Percentiles rank a stretch among this genome's conserved stretches.
Conservation (phyloP, 441 rosid genomes). For the Erysimum pusillum region DNA sequence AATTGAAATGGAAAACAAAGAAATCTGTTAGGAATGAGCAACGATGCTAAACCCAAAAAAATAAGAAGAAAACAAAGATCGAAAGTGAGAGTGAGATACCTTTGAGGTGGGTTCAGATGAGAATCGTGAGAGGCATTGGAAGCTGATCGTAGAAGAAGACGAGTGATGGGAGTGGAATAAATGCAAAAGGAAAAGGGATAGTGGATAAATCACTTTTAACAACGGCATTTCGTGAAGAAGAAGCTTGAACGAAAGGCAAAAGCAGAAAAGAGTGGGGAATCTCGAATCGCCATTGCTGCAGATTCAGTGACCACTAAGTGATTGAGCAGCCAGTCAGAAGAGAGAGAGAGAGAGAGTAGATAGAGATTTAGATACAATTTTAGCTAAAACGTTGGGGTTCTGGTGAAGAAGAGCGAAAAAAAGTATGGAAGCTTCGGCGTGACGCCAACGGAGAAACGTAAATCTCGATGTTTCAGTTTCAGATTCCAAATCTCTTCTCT, state of each 20-base stretch:
- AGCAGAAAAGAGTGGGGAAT: slow-evolving; percentile 41
- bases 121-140: slow-evolving; percentile 23
- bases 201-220: slow-evolving; percentile 42
- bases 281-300: slow-evolving; percentile 47
- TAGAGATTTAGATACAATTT: not conserved
- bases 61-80: slow-evolving; percentile 29
- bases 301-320: slow-evolving; percentile 41
- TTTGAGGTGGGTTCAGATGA: slow-evolving; percentile 29
- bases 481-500: slow-evolving; percentile 41
- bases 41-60: slow-evolving; percentile 11
- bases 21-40: not conserved
- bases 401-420: slow-evolving; percentile 29
- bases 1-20: slow-evolving; percentile 1
- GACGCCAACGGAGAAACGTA: slow-evolving; percentile 51
- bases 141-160: slow-evolving; percentile 40
- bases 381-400: slow-evolving; percentile 29
- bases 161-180: slow-evolving; percentile 40
- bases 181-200: slow-evolving; percentile 28
- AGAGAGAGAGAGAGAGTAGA: slow-evolving; percentile 1
- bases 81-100: slow-evolving; percentile 31
- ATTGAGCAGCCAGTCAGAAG: slow-evolving; percentile 30
- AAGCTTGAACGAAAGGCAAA: slow-evolving; percentile 40
- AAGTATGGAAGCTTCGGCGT: slow-evolving; percentile 46
- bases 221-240: slow-evolving; percentile 51
- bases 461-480: slow-evolving; percentile 50